These are phyloP conservation scores for Backusella tarrabulga DNA, from an alignment of 192 early-diverging fungal species.

Conservation along the genomic window DNA sequence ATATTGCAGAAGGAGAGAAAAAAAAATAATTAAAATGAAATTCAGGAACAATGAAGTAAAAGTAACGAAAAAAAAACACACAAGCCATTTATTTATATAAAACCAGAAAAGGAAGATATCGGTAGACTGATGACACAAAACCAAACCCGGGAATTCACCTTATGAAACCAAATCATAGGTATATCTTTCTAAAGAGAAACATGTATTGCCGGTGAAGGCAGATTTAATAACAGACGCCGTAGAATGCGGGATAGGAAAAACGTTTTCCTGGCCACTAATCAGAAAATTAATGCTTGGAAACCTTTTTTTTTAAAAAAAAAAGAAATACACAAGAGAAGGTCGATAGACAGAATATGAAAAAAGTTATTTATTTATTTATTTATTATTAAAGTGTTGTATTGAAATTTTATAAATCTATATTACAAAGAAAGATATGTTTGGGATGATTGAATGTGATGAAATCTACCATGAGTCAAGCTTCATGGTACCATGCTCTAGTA, in stretches of 20 bases:
- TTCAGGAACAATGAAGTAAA: neutral
- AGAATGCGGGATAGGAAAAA: neutral
- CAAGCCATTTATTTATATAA: neutral
- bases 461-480: conserved; percentile 39
- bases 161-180: neutral
- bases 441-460: neutral
- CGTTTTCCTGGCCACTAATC: neutral
- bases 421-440: neutral
- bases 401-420: neutral
- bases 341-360: neutral
- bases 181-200: conserved; percentile 1
- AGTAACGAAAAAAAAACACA: neutral
- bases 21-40: neutral
- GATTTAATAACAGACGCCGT: neutral
- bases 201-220: neutral
- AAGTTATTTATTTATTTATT: neutral
- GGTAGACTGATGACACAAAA: neutral
- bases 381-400: neutral
- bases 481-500: conserved; percentile 41
- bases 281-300: neutral
- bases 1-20: neutral
- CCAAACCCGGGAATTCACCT: neutral
- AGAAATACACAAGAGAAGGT: neutral
- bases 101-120: neutral
- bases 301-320: neutral